phyloP scores from a whole-genome alignment of 345 rosid species.

The Erysimum cheiranthoides region DNA sequence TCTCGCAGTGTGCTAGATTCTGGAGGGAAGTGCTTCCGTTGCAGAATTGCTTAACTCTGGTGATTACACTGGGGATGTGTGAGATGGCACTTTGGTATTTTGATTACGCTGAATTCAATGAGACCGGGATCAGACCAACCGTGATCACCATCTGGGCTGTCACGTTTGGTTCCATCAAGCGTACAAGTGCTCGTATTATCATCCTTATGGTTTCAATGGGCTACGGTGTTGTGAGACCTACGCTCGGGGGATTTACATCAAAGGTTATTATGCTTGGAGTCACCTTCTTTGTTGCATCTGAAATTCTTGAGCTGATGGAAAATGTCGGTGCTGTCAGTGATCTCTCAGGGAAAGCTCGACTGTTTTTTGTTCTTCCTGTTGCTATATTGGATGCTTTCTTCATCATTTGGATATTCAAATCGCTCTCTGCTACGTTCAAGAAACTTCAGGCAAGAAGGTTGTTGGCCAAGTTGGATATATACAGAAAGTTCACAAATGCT shows the following conservation, averaged over 20 bases:
- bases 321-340: slow-evolving; percentile 93
- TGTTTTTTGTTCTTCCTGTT: slow-evolving; percentile 83
- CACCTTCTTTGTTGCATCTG: slow-evolving; percentile 89
- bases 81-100: slow-evolving; percentile 99
- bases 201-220: slow-evolving; percentile 95
- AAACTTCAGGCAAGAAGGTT: slow-evolving; percentile 95
- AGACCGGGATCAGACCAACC: slow-evolving; percentile 83
- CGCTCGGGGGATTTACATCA: slow-evolving; percentile 88
- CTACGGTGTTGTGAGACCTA: slow-evolving; percentile 97
- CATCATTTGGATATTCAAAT: slow-evolving; percentile 92
- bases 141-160: slow-evolving; percentile 96
- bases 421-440: slow-evolving; percentile 86
- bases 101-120: slow-evolving; percentile 87
- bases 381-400: slow-evolving; percentile 93
- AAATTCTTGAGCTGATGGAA: slow-evolving; percentile 88
- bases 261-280: slow-evolving; percentile 89
- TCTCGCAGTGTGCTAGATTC: slow-evolving; percentile 88
- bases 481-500: slow-evolving; percentile 96
- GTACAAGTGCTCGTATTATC: slow-evolving; percentile 76
- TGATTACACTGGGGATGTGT: slow-evolving; percentile 89
- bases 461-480: slow-evolving; percentile 82
- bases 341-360: slow-evolving; percentile 87
- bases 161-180: slow-evolving; percentile 78
- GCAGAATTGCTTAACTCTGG: slow-evolving; percentile 85
- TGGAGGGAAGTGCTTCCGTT: slow-evolving; percentile 93